phyloP scores from a whole-genome alignment of 2,329 filamentous ascomycete species.

The Chalara sp. region DNA sequence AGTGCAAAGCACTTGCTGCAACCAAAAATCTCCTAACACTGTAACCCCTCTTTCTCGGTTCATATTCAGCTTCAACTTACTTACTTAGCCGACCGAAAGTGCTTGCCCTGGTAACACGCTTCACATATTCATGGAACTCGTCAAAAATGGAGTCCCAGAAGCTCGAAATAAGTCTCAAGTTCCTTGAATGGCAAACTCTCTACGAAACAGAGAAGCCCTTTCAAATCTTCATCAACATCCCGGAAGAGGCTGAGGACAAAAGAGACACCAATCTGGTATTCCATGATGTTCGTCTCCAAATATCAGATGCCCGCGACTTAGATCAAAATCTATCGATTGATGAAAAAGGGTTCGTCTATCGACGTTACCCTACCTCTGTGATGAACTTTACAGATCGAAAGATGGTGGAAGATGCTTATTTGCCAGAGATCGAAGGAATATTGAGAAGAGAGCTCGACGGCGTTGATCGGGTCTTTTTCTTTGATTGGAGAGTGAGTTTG shows the following conservation, averaged over 20 bases:
- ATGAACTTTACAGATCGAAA: no score
- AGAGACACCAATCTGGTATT: constrained; percentile 5
- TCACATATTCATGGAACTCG: no score
- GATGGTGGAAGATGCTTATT: constrained; percentile 1
- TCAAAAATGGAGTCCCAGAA: no score
- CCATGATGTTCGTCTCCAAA: background rate
- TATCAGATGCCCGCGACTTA: background rate
- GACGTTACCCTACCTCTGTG: background rate
- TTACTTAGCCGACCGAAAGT: no score
- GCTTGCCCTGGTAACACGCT: no score
- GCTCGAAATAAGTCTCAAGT: background rate
- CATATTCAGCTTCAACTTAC: no score
- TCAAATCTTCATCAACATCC: constrained; percentile 8
- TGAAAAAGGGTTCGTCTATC: constrained; percentile 1
- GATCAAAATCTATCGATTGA: background rate
- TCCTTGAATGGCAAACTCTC: constrained; percentile 5
- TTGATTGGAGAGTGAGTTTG: constrained; percentile 8
- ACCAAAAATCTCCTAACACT: no score
- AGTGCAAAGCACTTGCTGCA: no score
- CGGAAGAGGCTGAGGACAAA: constrained; percentile 1
- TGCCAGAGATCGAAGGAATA: constrained; percentile 1
- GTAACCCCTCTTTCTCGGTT: no score
- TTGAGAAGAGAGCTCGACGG: constrained; percentile 4
- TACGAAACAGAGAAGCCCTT: constrained; percentile 8
- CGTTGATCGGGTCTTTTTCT: constrained; percentile 3